These are phyloP conservation scores for Allium cepa DNA, from an alignment of 106 monocot species.

Conservation along the genomic window DNA sequence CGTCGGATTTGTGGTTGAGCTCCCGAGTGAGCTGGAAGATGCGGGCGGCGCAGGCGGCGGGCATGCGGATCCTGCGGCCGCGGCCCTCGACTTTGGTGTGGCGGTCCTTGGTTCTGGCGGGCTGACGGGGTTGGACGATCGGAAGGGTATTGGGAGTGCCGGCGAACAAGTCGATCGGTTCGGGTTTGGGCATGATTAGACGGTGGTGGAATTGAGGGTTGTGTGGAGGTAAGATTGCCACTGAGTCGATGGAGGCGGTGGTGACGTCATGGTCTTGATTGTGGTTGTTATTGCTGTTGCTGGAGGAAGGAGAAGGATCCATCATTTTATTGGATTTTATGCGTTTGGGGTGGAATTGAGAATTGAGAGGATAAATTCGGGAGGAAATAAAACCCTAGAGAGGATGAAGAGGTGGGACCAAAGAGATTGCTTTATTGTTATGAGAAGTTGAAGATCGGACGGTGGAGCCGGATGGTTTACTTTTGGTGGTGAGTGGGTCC, in stretches of 20 bases:
- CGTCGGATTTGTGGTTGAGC: conserved; percentile 31
- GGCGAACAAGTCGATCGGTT: conserved; percentile 12
- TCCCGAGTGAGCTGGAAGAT: conserved; percentile 34
- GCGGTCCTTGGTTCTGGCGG: conserved; percentile 22
- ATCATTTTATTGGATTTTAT: too few species aligned
- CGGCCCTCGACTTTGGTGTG: conserved; percentile 34
- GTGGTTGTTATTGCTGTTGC: neutral
- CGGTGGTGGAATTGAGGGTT: conserved; percentile 4
- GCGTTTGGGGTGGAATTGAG: neutral
- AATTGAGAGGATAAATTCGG: neutral
- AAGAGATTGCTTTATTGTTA: neutral
- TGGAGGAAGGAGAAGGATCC: neutral
- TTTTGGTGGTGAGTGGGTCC: neutral
- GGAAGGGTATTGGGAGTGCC: neutral
- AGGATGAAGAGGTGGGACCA: neutral
- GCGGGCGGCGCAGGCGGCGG: conserved; percentile 29
- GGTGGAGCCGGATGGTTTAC: conserved; percentile 4
- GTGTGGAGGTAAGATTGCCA: neutral
- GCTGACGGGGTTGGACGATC: conserved; percentile 4
- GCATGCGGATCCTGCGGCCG: conserved; percentile 32
- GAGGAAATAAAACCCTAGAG: conserved; percentile 8
- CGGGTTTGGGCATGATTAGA: conserved; percentile 20
- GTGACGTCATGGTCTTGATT: neutral
- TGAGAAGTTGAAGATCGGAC: neutral
- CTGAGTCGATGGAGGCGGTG: neutral